Base-by-base conservation (phyloP, 1,284 basidiomycete genomes). In the Ceratobasidium papillatum region DNA sequence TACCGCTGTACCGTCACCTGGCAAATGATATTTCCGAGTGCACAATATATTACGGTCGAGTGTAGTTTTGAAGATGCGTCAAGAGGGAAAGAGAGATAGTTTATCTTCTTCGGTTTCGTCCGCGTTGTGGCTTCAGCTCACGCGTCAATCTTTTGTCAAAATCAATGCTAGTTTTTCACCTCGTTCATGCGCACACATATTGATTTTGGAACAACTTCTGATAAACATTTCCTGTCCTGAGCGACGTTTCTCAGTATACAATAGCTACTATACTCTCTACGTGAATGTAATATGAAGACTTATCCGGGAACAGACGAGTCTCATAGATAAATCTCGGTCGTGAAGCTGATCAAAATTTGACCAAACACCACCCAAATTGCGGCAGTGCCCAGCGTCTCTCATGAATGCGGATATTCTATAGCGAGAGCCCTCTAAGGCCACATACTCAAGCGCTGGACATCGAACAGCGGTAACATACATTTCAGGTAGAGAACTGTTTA, bases 1-100 rank as follows among this genome's bases (percentile, higher is more conserved):
- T 94, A 75, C 94, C 94, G 62, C 87, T 98, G 65, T 97, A 97
- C 89, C 91, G 95, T 79, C 94, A 95, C 83, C 93, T 94, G 69
- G 79, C 79, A 36, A 79, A 80, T 76, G 79, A 80, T 54, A 80
- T 80, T 76, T 80, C 79, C 75, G 79, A 80, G 93, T 94, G 90
- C 90, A 91, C 41, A 91, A 93, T 80, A 83, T 94, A 52, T 85
- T 86, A 77, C 92, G 94, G 81, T 92, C 92, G 61, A 87, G 92
- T 78, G 91, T 94, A 77, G 82, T 93, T 75, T 90, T 90, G 75
- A 88, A 88, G 66, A 56, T 71, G 52, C 12, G 41, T n/a, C 19
- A 17, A 32, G 30, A 36, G 41, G 14, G 25, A 34, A 43, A 58
- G 45, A 36, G 17, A 36, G 43, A 19, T 30, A 3, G 2, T 3